Percentiles rank a stretch among this genome's conserved stretches.
Evolutionary conservation across 768 basidiomycete species (phyloP).

Genomic region (Serendipita sp.): DNA sequence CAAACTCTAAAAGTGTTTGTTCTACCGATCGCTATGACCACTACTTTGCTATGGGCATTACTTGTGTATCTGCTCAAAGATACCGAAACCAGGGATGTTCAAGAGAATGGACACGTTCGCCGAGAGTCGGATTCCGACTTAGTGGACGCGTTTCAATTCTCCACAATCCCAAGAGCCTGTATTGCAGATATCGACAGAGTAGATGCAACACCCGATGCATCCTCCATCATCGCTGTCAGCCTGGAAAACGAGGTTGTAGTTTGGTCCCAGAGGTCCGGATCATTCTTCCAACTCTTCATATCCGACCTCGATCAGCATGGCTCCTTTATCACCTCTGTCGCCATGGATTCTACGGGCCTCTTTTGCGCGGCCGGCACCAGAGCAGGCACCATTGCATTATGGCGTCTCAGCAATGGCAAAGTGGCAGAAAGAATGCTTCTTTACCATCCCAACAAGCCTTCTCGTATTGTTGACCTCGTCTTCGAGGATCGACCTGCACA

Average conservation of each 20-base stretch:
- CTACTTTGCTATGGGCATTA: conserved; percentile 53
- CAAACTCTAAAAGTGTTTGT: conserved; percentile 58
- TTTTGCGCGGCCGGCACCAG: conserved; percentile 60
- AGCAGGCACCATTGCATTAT: conserved; percentile 47
- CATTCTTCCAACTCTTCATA: conserved; percentile 37
- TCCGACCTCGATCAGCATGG: conserved; percentile 18
- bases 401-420: conserved; percentile 27
- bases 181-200: conserved; percentile 71
- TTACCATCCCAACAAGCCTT: conserved; percentile 19
- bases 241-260: conserved; percentile 62
- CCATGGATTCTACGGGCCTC: conserved; percentile 43
- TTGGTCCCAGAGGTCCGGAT: conserved; percentile 42
- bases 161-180: conserved; percentile 67
- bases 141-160: conserved; percentile 30
- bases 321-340: conserved; percentile 32
- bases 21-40: conserved; percentile 69
- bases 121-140: conserved; percentile 8
- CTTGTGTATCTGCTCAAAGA: conserved; percentile 81
- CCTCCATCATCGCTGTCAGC: conserved; percentile 52
- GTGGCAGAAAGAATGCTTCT: not conserved
- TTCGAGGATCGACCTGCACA: conserved; percentile 24
- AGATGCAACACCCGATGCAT: conserved; percentile 52
- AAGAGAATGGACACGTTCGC: not conserved
- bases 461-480: conserved; percentile 26
- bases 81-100: conserved; percentile 38